Evolutionary conservation across 2,329 filamentous ascomycete species (phyloP), one percentile per base, ranked within the genome.

Genomic region (Venturia nashicola): DNA sequence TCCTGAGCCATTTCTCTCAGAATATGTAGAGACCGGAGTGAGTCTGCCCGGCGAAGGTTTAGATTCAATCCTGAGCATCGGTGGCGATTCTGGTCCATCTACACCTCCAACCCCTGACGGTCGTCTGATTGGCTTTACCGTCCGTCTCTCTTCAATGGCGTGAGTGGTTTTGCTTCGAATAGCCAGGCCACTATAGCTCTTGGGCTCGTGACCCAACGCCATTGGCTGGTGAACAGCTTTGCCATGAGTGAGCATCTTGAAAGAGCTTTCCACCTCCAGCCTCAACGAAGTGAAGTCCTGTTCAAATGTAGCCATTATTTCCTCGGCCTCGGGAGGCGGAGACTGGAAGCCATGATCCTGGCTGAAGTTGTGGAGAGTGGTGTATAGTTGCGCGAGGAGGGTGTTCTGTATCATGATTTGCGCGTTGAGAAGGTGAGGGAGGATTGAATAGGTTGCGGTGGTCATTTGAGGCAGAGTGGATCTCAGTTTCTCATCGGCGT

Each of bases 361-460:
- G 68, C 87, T 90, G 73, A 88, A 94, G 64, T 83, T 84, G 71
- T 91, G 86, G 7, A 93, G 77, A 5, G 85, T 80, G 0, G 90
- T 94, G 75, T 94, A 94, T 68, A 90, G 86, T 66, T 91, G 81
- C 0, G 86, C 90, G 5, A 94, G 83, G 61, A 94, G 78, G 59
- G 85, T 83, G 72, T 91, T 91, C 73, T 93, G 90, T 36, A 91
- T 85, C 71, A 88, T 80, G 55, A 93, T 84, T 70, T 92, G 87
- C 43, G 82, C 81, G 48, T 82, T 81, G 12, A 92, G 80, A 23
- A 95, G 78, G 62, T 85, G 84, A 36, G 89, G 88, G 14, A 93
- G 80, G n/a, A 95, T 78, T 32, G 82, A 87, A 71, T 91, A 90
- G 4, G 86, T 82, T 11, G 88, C 86, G 3, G 82, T 77, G 62